Conservation (phyloP, 192 early-diverging fungal genomes). For the Umbelopsis sp. region DNA sequence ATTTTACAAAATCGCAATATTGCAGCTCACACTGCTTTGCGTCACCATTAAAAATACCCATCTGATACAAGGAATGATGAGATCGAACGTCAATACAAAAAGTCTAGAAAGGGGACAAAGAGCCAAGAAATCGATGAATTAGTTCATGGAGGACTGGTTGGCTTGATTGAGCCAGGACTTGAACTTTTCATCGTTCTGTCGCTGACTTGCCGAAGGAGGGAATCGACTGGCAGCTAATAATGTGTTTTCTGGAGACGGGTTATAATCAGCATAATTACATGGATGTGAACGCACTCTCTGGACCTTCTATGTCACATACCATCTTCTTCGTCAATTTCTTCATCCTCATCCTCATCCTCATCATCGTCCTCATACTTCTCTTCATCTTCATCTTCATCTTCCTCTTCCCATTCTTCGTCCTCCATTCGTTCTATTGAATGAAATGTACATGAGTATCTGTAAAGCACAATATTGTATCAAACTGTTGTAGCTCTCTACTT, state of each 20-base stretch:
- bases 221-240: conserved; percentile 28
- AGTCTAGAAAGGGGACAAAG: neutral
- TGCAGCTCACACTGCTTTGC: neutral
- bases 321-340: conserved; percentile 10
- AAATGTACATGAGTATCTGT: neutral
- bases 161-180: conserved; percentile 36
- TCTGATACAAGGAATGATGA: neutral
- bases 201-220: conserved; percentile 27
- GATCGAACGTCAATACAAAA: neutral
- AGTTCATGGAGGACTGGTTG: conserved; percentile 7
- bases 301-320: neutral
- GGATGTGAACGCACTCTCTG: no score
- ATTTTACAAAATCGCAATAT: neutral
- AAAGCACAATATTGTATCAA: neutral
- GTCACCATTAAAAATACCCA: neutral
- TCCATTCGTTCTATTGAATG: conserved; percentile 13
- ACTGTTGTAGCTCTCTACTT: neutral
- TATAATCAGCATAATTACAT: no score
- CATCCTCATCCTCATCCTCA: conserved; percentile 32
- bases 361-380: conserved; percentile 42
- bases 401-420: conserved; percentile 26
- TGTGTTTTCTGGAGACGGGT: conserved; percentile 18
- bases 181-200: conserved; percentile 34
- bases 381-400: conserved; percentile 44
- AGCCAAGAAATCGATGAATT: neutral